These are phyloP conservation scores for Aleurites moluccanus DNA, from an alignment of 441 rosid species.

Conservation along the genomic window DNA sequence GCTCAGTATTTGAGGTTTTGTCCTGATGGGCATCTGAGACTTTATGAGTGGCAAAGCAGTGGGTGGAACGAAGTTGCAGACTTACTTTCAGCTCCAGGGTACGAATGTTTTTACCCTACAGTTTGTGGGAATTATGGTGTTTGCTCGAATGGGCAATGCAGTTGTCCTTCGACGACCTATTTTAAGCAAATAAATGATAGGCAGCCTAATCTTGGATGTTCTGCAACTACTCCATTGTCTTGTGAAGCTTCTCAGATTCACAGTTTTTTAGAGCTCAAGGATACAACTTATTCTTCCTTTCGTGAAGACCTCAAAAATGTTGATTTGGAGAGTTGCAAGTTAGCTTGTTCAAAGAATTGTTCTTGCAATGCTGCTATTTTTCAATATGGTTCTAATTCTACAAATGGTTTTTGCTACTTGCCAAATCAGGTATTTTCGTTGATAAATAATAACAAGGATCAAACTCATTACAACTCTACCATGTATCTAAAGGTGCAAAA, in stretches of 20 bases:
- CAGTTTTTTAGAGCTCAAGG: constrained; percentile 6
- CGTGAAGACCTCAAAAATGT: background rate
- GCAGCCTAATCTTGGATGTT: constrained; percentile 9
- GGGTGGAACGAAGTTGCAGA: constrained; percentile 15
- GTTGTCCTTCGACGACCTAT: constrained; percentile 12
- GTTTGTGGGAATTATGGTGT: constrained; percentile 22
- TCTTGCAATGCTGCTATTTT: constrained; percentile 22
- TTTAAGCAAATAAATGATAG: constrained; percentile 5
- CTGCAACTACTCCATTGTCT: constrained; percentile 11
- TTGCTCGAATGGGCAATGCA: constrained; percentile 14
- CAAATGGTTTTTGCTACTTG: constrained; percentile 7
- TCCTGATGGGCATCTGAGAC: constrained; percentile 20
- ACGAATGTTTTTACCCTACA: constrained; percentile 22
- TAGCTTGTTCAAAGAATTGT: constrained; percentile 14
- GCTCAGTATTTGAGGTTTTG: constrained; percentile 1
- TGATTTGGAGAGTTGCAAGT: constrained; percentile 7
- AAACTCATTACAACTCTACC: constrained; percentile 5
- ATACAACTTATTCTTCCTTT: constrained; percentile 8
- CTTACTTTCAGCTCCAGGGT: background rate
- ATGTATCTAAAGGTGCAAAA: constrained; percentile 14
- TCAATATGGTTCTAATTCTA: constrained; percentile 12
- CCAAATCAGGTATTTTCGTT: constrained; percentile 17
- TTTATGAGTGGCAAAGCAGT: constrained; percentile 5
- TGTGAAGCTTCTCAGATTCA: background rate
- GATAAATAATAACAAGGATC: background rate